Conservation (phyloP, 495 filamentous ascomycete species). For the Letharia columbiana region DNA sequence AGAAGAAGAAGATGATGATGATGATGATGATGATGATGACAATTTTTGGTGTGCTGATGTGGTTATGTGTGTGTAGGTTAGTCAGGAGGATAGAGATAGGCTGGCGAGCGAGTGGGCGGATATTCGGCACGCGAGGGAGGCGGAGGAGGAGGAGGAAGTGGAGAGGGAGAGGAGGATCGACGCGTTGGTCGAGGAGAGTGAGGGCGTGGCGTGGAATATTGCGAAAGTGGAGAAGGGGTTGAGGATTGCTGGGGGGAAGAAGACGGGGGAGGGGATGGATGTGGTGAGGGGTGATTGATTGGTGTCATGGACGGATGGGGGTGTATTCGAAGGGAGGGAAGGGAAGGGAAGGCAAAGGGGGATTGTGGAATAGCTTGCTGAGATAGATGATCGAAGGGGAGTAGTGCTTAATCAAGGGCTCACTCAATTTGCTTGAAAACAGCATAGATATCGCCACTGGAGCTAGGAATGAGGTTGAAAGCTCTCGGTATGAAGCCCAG, state of each 20-base stretch:
- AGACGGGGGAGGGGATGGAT: neutral
- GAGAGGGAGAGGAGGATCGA: neutral
- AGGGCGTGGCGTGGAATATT: neutral
- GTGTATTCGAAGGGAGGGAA: neutral
- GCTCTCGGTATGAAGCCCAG: no score
- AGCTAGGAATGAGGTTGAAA: no score
- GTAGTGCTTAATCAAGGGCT: no score
- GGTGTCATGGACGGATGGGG: neutral
- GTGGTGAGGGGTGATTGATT: neutral
- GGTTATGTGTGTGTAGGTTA: neutral
- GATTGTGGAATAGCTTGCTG: neutral
- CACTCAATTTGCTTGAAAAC: no score
- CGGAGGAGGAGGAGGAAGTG: neutral
- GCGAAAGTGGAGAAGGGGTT: neutral
- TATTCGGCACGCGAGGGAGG: neutral
- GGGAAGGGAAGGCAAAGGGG: no score
- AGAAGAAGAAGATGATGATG: no score
- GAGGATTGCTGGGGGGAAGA: neutral
- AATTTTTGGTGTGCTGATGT: neutral
- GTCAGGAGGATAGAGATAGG: neutral
- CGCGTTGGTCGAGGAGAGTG: neutral
- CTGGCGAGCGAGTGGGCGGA: neutral
- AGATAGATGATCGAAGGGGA: no score
- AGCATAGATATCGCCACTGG: no score
- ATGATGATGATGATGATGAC: no score